Evolutionary conservation across 441 rosid genomes (phyloP).

Genomic region (Geranium incanum): DNA sequence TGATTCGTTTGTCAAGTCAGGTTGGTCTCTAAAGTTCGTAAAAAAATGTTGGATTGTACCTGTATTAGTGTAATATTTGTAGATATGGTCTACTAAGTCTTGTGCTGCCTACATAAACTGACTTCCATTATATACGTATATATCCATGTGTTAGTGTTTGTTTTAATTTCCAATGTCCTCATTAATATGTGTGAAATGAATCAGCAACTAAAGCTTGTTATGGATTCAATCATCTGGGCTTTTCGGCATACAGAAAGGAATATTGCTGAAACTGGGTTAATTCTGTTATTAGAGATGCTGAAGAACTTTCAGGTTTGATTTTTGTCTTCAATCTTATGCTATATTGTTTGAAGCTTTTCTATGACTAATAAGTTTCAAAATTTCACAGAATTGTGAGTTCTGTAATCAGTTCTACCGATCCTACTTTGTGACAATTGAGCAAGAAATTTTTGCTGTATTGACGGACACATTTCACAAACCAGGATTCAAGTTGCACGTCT

Average conservation of each 20-base stretch:
- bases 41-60: background rate
- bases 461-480: constrained; percentile 98
- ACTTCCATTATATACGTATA: too few relatives aligned
- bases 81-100: background rate
- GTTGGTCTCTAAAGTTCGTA: constrained; percentile 35
- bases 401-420: constrained; percentile 76
- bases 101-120: too few relatives aligned
- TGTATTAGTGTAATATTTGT: background rate
- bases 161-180: too few relatives aligned
- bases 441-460: constrained; percentile 93
- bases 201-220: constrained; percentile 95
- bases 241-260: constrained; percentile 99
- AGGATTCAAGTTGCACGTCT: constrained; percentile 95
- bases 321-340: constrained; percentile 12
- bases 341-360: constrained; percentile 2
- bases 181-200: background rate
- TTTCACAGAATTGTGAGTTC: constrained; percentile 65
- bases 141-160: too few relatives aligned
- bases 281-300: constrained; percentile 85
- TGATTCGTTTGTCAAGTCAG: constrained; percentile 88
- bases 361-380: constrained; percentile 15
- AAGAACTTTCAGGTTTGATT: constrained; percentile 80
- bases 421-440: constrained; percentile 79
- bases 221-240: constrained; percentile 99
- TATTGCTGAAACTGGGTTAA: constrained; percentile 96